Conservation (phyloP, 2,329 filamentous ascomycete species). For the Beauveria australis region DNA sequence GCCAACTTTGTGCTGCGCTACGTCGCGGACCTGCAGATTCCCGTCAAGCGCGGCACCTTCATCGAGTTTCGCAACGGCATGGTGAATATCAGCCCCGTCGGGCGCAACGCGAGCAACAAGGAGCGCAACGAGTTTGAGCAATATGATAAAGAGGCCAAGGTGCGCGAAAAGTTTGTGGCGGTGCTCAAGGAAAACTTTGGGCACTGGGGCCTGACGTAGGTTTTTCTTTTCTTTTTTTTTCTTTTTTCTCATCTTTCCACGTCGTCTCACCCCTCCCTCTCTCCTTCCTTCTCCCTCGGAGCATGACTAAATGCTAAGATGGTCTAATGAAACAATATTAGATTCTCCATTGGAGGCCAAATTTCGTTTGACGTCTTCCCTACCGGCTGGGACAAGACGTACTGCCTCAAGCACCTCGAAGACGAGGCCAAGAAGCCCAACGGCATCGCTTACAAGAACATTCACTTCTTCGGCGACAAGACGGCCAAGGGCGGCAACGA, state of each 20-base stretch:
- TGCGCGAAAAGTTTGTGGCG: constrained; percentile 69
- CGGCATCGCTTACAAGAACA: constrained; percentile 70
- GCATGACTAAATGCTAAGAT: not conserved
- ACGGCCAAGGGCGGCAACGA: constrained; percentile 86
- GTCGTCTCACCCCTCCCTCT: not conserved
- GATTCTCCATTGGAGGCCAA: constrained; percentile 86
- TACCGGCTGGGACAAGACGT: constrained; percentile 96
- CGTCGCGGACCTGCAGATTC: constrained; percentile 75
- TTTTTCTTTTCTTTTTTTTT: constrained; percentile 15
- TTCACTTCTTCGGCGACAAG: constrained; percentile 99
- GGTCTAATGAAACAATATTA: not conserved
- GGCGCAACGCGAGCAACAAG: constrained; percentile 72
- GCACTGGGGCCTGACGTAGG: constrained; percentile 75
- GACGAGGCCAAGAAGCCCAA: constrained; percentile 62
- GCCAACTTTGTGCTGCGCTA: constrained; percentile 72
- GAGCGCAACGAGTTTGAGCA: constrained; percentile 78
- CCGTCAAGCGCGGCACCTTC: constrained; percentile 77
- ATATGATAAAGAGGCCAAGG: constrained; percentile 70
- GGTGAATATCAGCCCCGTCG: constrained; percentile 78
- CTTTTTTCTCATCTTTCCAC: not conserved
- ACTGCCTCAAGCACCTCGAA: constrained; percentile 84
- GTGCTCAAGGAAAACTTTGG: constrained; percentile 73
- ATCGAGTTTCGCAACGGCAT: constrained; percentile 87
- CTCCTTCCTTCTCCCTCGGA: not conserved
- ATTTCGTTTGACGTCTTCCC: constrained; percentile 99